These are phyloP conservation scores for Cyclocybe aegerita DNA, from an alignment of 768 basidiomycete species.

Conservation along the genomic window DNA sequence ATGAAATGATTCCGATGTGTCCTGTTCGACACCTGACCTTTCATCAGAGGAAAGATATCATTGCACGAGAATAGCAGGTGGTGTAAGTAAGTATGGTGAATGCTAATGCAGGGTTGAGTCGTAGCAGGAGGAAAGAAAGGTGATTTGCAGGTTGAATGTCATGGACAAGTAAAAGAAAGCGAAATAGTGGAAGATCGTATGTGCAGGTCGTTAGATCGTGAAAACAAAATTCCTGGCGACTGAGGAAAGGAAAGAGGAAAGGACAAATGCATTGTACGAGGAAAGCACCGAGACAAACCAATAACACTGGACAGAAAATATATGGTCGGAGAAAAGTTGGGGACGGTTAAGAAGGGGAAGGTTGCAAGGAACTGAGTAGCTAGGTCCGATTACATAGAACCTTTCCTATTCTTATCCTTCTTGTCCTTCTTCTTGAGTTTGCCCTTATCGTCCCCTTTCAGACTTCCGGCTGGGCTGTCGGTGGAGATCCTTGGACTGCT, in stretches of 20 bases:
- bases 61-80: background rate
- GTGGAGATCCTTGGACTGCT: slow-evolving; percentile 33
- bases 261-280: slow-evolving; percentile 10
- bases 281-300: no score
- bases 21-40: slow-evolving; percentile 4
- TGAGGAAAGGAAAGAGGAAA: slow-evolving; percentile 16
- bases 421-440: slow-evolving; percentile 62
- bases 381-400: slow-evolving; percentile 19
- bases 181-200: background rate
- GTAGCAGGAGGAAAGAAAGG: background rate
- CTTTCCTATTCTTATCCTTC: slow-evolving; percentile 57
- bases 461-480: slow-evolving; percentile 58
- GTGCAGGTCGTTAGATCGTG: slow-evolving; percentile 17
- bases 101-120: no score
- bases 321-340: no score
- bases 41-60: background rate
- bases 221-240: slow-evolving; percentile 21
- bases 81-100: background rate
- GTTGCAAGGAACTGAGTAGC: slow-evolving; percentile 2
- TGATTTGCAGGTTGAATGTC: background rate
- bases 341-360: no score
- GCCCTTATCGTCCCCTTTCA: slow-evolving; percentile 51
- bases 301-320: no score
- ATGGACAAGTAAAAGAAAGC: slow-evolving; percentile 3
- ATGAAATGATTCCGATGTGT: slow-evolving; percentile 9